Evolutionary conservation across 2,329 filamentous ascomycete species (phyloP), one percentile per base, ranked within the genome.

Genomic region (Tolypocladium endophyticum): DNA sequence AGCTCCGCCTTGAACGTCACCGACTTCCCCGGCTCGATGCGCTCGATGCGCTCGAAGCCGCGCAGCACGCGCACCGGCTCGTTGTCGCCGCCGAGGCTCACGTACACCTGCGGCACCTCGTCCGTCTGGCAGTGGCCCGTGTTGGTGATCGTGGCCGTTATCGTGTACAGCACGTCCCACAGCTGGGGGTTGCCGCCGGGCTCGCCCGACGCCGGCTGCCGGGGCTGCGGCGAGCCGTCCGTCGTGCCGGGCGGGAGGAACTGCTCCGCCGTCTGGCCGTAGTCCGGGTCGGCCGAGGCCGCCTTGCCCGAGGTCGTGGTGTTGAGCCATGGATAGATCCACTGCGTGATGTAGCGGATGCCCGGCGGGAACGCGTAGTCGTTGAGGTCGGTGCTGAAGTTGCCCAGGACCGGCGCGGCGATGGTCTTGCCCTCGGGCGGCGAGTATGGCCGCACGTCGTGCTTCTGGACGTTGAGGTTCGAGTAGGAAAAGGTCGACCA

Each of bases 401-500:
- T 86, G 63, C 85, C 87, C 47, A 89, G 81, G 0, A 77, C 78
- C 0, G 87, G 87, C 0, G 89, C 89, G 0, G 84, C 73, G 43
- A 74, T 74, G 0, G 87, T 89, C 66, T 78, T 71, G 61, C 88
- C 89, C 0, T 74, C 77, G 0, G 85, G 85, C 0, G 88, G 81
- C 11, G 65, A 67, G 75, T 89, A 90, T 0, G 76, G 68, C 25
- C 70, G 71, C 1, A 77, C 78, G n/a, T 76, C 66, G 55, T 74
- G 72, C 65, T 81, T 81, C 64, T 76, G 66, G 39, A 91, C 75
- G 36, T 78, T 71, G 39, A 94, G 74, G 70, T 89, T 78, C n/a
- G 87, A 84, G 76, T 91, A 91, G 58, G 82, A 72, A 69, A 95
- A 93, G 2, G 81, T 90, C 1, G 89, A 91, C 79, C 94, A 95